Conservation (phyloP, 192 early-diverging fungal genomes). For the Entomortierella chlamydospora region DNA sequence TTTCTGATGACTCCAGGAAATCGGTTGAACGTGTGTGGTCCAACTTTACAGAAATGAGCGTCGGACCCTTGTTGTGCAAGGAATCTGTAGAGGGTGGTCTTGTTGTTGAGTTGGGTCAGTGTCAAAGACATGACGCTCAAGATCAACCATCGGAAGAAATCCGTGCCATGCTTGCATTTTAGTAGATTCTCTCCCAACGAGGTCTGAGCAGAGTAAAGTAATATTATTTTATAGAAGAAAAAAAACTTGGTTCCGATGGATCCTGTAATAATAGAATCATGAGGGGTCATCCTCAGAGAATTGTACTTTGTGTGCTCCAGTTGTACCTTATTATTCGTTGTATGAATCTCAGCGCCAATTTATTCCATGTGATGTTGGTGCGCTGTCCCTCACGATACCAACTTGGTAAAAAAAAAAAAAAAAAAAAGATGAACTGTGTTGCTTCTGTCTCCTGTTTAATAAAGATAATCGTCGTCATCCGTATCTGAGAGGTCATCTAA, state of each 20-base stretch:
- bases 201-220: too few relatives aligned
- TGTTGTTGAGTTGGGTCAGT: constrained; percentile 43
- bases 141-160: background rate
- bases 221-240: too few relatives aligned
- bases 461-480: background rate
- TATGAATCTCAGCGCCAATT: too few relatives aligned
- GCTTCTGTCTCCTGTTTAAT: background rate
- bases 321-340: too few relatives aligned
- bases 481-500: background rate
- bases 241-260: too few relatives aligned
- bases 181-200: too few relatives aligned
- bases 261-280: too few relatives aligned
- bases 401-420: background rate
- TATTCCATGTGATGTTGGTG: too few relatives aligned
- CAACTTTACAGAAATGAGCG: constrained; percentile 79
- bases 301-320: too few relatives aligned
- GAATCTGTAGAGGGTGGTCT: constrained; percentile 70
- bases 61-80: constrained; percentile 82
- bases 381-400: too few relatives aligned
- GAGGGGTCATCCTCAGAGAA: too few relatives aligned
- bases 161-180: background rate
- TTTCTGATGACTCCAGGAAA: constrained; percentile 62
- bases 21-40: constrained; percentile 73
- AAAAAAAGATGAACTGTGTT: background rate
- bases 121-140: constrained; percentile 6